Evolutionary conservation across 2,329 filamentous ascomycete species (phyloP).

Genomic region (Claviceps cyperi): DNA sequence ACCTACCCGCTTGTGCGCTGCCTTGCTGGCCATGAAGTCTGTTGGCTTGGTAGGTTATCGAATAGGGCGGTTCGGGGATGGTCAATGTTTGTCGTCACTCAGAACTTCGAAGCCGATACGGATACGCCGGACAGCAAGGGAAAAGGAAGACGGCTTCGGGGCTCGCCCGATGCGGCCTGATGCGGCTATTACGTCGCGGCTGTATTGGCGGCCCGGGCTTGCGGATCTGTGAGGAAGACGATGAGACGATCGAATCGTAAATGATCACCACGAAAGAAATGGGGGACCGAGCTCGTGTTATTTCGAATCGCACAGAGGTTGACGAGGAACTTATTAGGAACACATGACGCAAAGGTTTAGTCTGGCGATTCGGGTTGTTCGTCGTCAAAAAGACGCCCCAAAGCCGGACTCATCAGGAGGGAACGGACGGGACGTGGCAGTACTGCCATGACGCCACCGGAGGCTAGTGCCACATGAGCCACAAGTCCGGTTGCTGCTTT

Average conservation of each 20-base stretch:
- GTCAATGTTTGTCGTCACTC: neutral
- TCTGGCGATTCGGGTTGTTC: neutral
- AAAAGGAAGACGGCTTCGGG: neutral
- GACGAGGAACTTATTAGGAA: neutral
- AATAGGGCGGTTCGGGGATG: too few relatives aligned
- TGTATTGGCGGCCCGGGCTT: neutral
- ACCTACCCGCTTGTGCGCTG: slow-evolving; percentile 56
- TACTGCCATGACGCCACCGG: neutral
- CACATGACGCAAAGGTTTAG: neutral
- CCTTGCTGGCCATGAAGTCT: slow-evolving; percentile 51
- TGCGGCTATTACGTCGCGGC: neutral
- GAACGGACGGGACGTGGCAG: neutral
- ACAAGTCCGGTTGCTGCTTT: neutral
- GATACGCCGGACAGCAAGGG: slow-evolving; percentile 1
- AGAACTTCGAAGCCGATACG: neutral
- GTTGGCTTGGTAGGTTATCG: neutral
- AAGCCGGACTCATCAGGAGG: neutral
- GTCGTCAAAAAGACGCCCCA: neutral
- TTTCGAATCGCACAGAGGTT: neutral
- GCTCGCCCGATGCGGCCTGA: neutral
- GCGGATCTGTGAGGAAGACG: too few relatives aligned
- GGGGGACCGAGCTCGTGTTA: neutral
- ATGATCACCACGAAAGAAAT: neutral
- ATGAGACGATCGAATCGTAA: neutral
- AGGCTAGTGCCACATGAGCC: neutral